Base-by-base conservation (phyloP, 1,284 basidiomycete species). In the Ceratorhiza oryzae-sativae region DNA sequence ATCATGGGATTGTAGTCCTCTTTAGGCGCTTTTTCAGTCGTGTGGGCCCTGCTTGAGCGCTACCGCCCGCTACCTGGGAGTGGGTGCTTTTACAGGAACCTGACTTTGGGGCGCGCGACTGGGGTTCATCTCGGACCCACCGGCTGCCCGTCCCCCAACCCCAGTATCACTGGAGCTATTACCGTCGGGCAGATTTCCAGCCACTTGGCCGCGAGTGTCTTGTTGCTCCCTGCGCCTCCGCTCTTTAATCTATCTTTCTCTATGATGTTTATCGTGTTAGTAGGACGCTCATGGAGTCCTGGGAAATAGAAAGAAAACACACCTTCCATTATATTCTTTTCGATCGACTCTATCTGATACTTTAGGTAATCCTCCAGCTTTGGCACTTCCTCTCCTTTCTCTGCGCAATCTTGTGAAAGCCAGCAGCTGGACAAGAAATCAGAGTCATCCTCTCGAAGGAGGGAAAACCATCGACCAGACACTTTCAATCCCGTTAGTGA, bases 401-500 rank as follows among this genome's bases (percentile, higher is more conserved):
- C 61, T 25, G 61, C 61, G 23, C 46, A 58, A 30, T 70, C 67
- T 48, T 70, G 53, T n/a, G 67, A 41, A n/a, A 70, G 67, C 67
- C 67, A 70, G n/a, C 67, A 55, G 27, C 67, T 70, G 30, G 67
- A 70, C 30, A 70, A 59, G 20, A 48, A 70, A 39, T 70, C 67
- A 10, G 53, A 42, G 12, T 70, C 67, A 25, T 70, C 67, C 10
- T 70, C 67, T n/a, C 67, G 39, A 32, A 70, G 55, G 10, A 70
- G 58, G n/a, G 67, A 70, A 25, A 70, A 70, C 67, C 67, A 70
- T 30, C 67, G 55, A 13, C 46, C 67, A 5, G 67, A 58, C 18
- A 70, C 67, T 70, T 3, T 45, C 18, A 49, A n/a, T n/a, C n/a
- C n/a, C n/a, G n/a, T n/a, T n/a, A n/a, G n/a, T n/a, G n/a, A n/a